A percentile compares a stretch with the other conserved stretches of the same genome.
These are phyloP conservation scores for Lactifluus echinatus DNA, from an alignment of 768 basidiomycete genomes.

Conservation along the genomic window DNA sequence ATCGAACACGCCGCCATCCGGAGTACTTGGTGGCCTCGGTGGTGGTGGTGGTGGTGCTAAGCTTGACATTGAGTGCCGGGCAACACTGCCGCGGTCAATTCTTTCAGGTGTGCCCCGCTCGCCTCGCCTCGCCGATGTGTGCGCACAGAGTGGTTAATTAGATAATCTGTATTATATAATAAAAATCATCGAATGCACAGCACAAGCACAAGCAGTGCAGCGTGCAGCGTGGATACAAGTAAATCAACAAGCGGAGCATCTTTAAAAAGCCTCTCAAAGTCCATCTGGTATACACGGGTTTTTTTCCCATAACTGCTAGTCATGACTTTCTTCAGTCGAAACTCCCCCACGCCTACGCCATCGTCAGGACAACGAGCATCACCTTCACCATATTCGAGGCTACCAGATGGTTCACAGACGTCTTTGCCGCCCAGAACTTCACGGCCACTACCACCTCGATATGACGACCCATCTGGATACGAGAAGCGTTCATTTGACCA, in stretches of 20 bases:
- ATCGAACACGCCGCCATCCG: constrained; percentile 21
- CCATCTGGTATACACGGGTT: too few relatives aligned
- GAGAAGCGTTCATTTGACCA: constrained; percentile 25
- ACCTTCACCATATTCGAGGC: constrained; percentile 17
- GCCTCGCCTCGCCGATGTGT: too few relatives aligned
- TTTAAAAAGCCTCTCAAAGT: neutral
- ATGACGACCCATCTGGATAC: constrained; percentile 25
- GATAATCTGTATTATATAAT: neutral
- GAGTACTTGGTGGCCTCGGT: neutral
- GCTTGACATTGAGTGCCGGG: constrained; percentile 1
- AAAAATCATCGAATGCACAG: too few relatives aligned
- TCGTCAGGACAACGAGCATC: neutral
- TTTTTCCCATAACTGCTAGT: neutral
- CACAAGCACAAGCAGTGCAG: too few relatives aligned
- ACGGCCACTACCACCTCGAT: constrained; percentile 23
- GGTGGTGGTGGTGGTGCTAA: neutral
- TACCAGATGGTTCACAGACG: constrained; percentile 16
- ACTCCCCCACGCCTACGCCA: neutral
- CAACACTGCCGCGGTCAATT: neutral
- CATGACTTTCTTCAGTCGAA: constrained; percentile 19
- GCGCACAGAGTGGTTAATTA: too few relatives aligned
- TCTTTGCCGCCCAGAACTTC: constrained; percentile 11
- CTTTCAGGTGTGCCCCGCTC: too few relatives aligned
- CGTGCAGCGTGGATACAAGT: too few relatives aligned
- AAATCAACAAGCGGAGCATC: too few relatives aligned